phyloP scores from a whole-genome alignment of 2,329 filamentous ascomycete genomes.

The Reticulascus tulasneorum region DNA sequence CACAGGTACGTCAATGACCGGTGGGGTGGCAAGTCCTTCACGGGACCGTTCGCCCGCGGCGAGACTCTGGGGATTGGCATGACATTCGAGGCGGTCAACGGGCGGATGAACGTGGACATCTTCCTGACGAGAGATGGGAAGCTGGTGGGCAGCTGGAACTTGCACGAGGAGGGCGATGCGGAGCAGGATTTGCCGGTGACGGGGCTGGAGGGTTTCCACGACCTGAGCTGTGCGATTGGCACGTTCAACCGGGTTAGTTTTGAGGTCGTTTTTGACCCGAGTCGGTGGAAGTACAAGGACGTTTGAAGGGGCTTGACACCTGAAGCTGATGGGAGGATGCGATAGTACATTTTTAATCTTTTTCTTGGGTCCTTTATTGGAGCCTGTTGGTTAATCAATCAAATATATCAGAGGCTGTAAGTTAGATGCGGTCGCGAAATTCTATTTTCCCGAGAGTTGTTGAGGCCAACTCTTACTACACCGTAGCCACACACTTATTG shows the following conservation, averaged over 20 bases:
- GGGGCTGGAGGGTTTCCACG: conserved; percentile 68
- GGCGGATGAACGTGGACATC: conserved; percentile 47
- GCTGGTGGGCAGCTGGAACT: conserved; percentile 60
- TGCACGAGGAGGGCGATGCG: conserved; percentile 70
- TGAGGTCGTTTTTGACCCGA: conserved; percentile 60
- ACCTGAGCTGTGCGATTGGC: conserved; percentile 68
- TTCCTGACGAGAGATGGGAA: conserved; percentile 69
- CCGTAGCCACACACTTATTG: no score
- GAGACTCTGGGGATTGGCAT: conserved; percentile 72
- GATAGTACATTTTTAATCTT: neutral
- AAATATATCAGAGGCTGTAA: no score
- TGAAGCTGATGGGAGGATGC: neutral
- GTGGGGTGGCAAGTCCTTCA: conserved; percentile 69
- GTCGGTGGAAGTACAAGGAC: conserved; percentile 52
- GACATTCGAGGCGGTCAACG: conserved; percentile 43
- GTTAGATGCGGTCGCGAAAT: no score
- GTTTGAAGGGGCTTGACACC: conserved; percentile 4
- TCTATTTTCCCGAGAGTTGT: no score
- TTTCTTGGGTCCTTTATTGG: no score
- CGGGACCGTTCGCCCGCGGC: conserved; percentile 56
- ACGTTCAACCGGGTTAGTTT: conserved; percentile 65
- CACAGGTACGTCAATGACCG: conserved; percentile 71
- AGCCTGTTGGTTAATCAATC: no score
- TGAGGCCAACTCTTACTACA: no score
- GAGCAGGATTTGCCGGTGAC: conserved; percentile 57